Evolutionary conservation across 306 rosid species (phyloP), one percentile per base, ranked within the genome.

Genomic region (Begonia fuchsioides): DNA sequence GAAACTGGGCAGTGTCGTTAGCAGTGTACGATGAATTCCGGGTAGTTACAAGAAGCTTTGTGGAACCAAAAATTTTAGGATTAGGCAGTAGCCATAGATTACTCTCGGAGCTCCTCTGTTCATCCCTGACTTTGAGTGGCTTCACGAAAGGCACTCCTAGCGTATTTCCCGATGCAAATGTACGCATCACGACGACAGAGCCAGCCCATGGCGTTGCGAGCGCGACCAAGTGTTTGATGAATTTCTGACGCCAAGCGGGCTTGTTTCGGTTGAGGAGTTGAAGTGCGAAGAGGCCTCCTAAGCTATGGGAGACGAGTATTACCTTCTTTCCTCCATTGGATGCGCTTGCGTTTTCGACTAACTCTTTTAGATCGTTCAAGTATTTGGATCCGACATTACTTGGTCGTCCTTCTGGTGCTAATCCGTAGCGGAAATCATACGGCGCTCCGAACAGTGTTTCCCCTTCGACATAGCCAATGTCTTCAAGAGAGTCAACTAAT

Each of bases 201-300:
- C 98, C 98, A 12, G 92, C 98, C 95, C 95, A 90, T 12, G 94
- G 98, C 0, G 83, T 71, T 2, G 92, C 72, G 50, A 85, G 76
- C 0, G 98, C 85, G 4, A 90, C 47, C 0, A 90, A 72, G 58
- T 90, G 95, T 65, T 76, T 76, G 55, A 82, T 56, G 68, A 68
- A 82, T 38, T 71, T 66, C 12, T 8, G 48, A 32, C 92, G 66
- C 98, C 98, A 90, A 38, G 87, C 55, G 17, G 59, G 56, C 0
- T 69, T 53, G 77, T 76, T 84, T 35, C 82, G 58, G 50, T 72
- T 90, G 3, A 90, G 74, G 43, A 90, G 80, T 49, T 84, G 83
- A 6, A 84, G 77, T 14, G 53, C 80, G 59, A 76, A 81, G 35
- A 76, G 73, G 11, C 87, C 84, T 9, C 97, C 95, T 58, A 90